A percentile compares a stretch with the other conserved stretches of the same genome.
Evolutionary conservation across 371 early-diverging fungal genomes (phyloP).

Genomic region (Ordospora pajunii): DNA sequence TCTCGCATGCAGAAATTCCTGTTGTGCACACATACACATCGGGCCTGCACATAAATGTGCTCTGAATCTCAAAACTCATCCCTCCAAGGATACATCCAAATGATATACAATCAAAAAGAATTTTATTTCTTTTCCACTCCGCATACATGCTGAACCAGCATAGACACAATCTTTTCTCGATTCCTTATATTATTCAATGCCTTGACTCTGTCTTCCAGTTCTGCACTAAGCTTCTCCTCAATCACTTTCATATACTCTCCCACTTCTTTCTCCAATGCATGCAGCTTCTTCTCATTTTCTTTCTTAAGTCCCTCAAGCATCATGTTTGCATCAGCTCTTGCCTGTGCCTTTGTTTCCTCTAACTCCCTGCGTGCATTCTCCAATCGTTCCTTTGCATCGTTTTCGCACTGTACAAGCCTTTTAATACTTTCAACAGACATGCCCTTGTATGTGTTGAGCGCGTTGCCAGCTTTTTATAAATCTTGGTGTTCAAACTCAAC

Average conservation of each 20-base stretch:
- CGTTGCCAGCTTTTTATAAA: conserved; percentile 37
- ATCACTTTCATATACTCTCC: conserved; percentile 11
- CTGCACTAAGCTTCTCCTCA: conserved; percentile 4
- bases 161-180: not conserved
- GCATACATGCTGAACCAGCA: conserved; percentile 3
- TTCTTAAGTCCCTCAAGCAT: not conserved
- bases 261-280: not conserved
- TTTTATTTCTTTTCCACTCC: not conserved
- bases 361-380: conserved; percentile 8
- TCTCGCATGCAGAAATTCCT: conserved; percentile 40
- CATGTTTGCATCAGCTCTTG: conserved; percentile 26
- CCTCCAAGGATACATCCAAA: not conserved
- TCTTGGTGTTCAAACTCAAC: conserved; percentile 32
- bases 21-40: conserved; percentile 42
- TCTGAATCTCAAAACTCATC: conserved; percentile 29
- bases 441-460: conserved; percentile 29
- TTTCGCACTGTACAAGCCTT: conserved; percentile 40
- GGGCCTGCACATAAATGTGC: conserved; percentile 10
- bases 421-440: conserved; percentile 44
- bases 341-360: conserved; percentile 28
- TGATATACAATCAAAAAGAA: not conserved
- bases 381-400: conserved; percentile 29
- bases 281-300: not conserved
- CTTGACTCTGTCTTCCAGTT: conserved; percentile 1
- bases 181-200: not conserved